Evolutionary conservation across 371 early-diverging fungal species (phyloP).

Genomic region (Umbelopsis sp.): DNA sequence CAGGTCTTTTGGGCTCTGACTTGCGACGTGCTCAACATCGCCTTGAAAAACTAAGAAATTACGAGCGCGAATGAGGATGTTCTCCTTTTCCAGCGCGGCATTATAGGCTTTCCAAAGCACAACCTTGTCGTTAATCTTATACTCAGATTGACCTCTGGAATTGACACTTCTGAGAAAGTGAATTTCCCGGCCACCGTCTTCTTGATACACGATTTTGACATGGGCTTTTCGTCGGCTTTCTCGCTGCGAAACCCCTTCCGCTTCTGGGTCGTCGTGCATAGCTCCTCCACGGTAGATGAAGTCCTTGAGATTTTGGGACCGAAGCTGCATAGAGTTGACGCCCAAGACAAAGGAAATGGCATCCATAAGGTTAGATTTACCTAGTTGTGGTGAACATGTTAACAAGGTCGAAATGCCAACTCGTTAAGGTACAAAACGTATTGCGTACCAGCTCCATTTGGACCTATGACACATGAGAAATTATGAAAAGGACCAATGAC

Average conservation of each 20-base stretch:
- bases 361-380: slow-evolving; percentile 99
- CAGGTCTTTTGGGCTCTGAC: slow-evolving; percentile 94
- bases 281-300: slow-evolving; percentile 85
- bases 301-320: slow-evolving; percentile 87
- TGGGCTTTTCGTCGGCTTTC: slow-evolving; percentile 56
- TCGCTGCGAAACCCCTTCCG: slow-evolving; percentile 24
- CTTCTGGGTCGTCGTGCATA: slow-evolving; percentile 30
- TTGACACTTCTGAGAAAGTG: slow-evolving; percentile 74
- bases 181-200: slow-evolving; percentile 55
- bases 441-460: slow-evolving; percentile 94
- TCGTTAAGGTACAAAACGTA: background rate
- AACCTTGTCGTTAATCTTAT: slow-evolving; percentile 78
- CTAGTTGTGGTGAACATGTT: slow-evolving; percentile 35
- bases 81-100: slow-evolving; percentile 78
- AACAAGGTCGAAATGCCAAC: background rate
- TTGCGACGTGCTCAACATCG: slow-evolving; percentile 97
- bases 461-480: slow-evolving; percentile 98
- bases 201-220: slow-evolving; percentile 83
- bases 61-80: slow-evolving; percentile 92
- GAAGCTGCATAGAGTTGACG: slow-evolving; percentile 84
- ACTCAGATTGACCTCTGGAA: slow-evolving; percentile 81
- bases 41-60: slow-evolving; percentile 99
- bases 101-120: slow-evolving; percentile 81
- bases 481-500: slow-evolving; percentile 94
- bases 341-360: slow-evolving; percentile 98